Evolutionary conservation across 2,329 filamentous ascomycete species (phyloP).

Genomic region (Lachnellula arida): DNA sequence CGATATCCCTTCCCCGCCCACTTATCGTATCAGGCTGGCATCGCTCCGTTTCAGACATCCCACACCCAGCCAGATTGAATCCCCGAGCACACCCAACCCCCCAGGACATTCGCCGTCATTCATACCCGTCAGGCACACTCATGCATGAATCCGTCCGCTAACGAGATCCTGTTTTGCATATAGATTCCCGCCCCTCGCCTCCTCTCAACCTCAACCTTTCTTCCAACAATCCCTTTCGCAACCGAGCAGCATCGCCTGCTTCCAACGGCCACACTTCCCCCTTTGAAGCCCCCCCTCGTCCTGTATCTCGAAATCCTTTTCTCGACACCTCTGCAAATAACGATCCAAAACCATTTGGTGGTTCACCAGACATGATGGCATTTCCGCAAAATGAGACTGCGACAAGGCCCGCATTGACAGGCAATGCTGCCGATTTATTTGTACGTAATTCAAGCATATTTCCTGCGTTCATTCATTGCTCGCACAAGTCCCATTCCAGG

Average conservation of each 20-base stretch:
- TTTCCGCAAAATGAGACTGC: slow-evolving; percentile 34
- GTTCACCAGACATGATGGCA: slow-evolving; percentile 47
- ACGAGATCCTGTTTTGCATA: slow-evolving; percentile 25
- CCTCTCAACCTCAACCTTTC: slow-evolving; percentile 61
- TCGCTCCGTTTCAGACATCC: slow-evolving; percentile 27
- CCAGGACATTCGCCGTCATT: slow-evolving; percentile 16
- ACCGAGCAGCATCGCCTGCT: slow-evolving; percentile 61
- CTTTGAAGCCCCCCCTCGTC: slow-evolving; percentile 53
- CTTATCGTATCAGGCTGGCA: slow-evolving; percentile 31
- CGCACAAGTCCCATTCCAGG: not conserved
- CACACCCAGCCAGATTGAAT: not conserved
- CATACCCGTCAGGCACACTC: not conserved
- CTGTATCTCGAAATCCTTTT: slow-evolving; percentile 71
- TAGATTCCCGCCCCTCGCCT: slow-evolving; percentile 40
- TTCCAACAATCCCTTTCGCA: slow-evolving; percentile 78
- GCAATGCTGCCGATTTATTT: slow-evolving; percentile 67
- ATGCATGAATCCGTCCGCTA: slow-evolving; percentile 29
- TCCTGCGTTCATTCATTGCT: not conserved
- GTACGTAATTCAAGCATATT: slow-evolving; percentile 49
- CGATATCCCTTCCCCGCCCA: slow-evolving; percentile 18
- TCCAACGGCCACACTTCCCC: slow-evolving; percentile 46
- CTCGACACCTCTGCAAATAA: slow-evolving; percentile 47
- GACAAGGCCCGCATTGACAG: slow-evolving; percentile 39
- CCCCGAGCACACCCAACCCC: not conserved
- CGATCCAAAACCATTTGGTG: slow-evolving; percentile 6